Evolutionary conservation across 768 basidiomycete species (phyloP), one percentile per base, ranked within the genome.

Genomic region (Serendipita sp.): DNA sequence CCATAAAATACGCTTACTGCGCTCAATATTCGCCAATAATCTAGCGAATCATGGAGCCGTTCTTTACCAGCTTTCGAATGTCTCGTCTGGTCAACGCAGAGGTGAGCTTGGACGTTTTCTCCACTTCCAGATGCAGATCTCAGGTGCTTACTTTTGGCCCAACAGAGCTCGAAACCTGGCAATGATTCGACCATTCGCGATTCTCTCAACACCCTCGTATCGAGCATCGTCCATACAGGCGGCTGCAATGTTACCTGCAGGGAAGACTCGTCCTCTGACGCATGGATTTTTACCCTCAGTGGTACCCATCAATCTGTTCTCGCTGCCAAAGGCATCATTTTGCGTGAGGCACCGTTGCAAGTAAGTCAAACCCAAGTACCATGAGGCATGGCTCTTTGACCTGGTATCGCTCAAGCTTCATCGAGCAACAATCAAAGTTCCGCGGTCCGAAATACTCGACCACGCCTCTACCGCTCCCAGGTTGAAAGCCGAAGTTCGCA

Each of bases 241-340:
- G 55, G 55, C 23, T 31, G 27, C 55, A 37, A 31, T 34, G 33
- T 60, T 29, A 60, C 55, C 10, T 60, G 36, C 36, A 31, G 55
- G 36, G 36, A 60, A 37, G 29, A 60, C 27, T 23, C 10, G 29
- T 29, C 27, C 55, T 29, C 55, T 36, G 27, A 60, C 27, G 27
- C 55, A 60, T 91, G 87, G 87, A 92, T 91, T 73, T 93, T 95
- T 71, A 84, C 91, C 72, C 81, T 96, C 66, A 89, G 87, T 64
- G 94, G 94, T 43, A 81, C 85, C 34, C 93, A 95, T 75, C 90
- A 89, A 72, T 89, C 93, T 74, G 94, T 96, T 68, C 87, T 96
- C 84, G 78, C 84, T 63, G 86, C 93, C 63, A 81, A 93, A 62
- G 93, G 91, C 40, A 83, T 88, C 79, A 83, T 96, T 65, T 74